Conservation (phyloP, 306 rosid genomes). For the Quercus agrifolia region DNA sequence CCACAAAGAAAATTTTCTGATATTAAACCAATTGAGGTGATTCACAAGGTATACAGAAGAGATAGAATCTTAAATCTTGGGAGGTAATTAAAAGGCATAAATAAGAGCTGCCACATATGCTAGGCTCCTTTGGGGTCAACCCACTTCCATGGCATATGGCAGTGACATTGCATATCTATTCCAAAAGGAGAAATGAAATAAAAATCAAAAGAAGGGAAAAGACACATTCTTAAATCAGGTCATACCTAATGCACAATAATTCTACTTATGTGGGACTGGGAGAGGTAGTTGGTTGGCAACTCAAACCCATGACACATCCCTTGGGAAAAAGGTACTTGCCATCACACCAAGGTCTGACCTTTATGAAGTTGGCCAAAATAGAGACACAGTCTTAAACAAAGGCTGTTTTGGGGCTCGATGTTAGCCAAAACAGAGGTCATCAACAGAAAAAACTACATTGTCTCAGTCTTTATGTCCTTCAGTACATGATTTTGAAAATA, state of each 20-base stretch:
- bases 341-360: no score
- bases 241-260: no score
- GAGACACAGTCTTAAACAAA: not conserved
- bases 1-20: not conserved
- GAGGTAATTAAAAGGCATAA: not conserved
- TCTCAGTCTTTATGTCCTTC: not conserved
- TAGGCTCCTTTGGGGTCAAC: not conserved
- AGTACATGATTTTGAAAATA: not conserved
- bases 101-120: not conserved
- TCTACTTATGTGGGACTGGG: no score
- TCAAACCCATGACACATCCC: no score
- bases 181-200: not conserved
- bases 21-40: not conserved
- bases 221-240: not conserved
- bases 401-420: not conserved
- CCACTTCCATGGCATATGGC: not conserved
- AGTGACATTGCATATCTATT: not conserved
- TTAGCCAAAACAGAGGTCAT: not conserved
- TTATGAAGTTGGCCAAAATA: no score
- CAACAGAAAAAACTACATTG: not conserved
- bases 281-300: no score
- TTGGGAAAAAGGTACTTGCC: no score
- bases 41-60: not conserved
- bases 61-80: not conserved
- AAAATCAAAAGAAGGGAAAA: not conserved